Conservation (phyloP, 148 eudicot genomes). For the Chenopodium quinoa region DNA sequence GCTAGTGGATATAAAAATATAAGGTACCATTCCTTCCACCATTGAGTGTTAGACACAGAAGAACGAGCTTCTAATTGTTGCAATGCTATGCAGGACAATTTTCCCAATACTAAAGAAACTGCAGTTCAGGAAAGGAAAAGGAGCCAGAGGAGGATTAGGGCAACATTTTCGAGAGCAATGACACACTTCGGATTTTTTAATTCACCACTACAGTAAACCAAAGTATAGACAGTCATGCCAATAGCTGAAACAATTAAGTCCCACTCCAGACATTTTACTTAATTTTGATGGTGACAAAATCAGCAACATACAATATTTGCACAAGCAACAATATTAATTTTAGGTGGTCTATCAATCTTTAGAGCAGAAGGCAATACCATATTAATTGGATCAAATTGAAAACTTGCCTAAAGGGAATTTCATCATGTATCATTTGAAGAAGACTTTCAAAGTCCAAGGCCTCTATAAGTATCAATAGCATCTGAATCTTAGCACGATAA, state of each 20-base stretch:
- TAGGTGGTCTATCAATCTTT: background rate
- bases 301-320: conserved; percentile 7
- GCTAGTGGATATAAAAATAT: too few relatives aligned
- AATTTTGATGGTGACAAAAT: background rate
- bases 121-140: background rate
- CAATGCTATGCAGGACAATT: background rate
- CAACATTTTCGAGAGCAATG: background rate
- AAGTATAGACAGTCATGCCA: background rate
- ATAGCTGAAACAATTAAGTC: background rate
- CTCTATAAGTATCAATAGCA: conserved; percentile 83
- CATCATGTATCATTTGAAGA: conserved; percentile 90
- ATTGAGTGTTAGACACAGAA: background rate
- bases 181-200: background rate
- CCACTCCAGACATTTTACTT: background rate
- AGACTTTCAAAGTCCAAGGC: conserved; percentile 81
- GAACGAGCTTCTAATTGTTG: background rate
- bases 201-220: background rate
- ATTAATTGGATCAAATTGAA: conserved; percentile 5
- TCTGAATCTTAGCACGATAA: conserved; percentile 77
- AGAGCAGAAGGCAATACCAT: conserved; percentile 6
- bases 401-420: conserved; percentile 68
- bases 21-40: background rate
- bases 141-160: background rate
- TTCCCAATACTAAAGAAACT: background rate
- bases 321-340: too few relatives aligned